Conservation (phyloP, 371 early-diverging fungal species). For the Mortierella sp. region DNA sequence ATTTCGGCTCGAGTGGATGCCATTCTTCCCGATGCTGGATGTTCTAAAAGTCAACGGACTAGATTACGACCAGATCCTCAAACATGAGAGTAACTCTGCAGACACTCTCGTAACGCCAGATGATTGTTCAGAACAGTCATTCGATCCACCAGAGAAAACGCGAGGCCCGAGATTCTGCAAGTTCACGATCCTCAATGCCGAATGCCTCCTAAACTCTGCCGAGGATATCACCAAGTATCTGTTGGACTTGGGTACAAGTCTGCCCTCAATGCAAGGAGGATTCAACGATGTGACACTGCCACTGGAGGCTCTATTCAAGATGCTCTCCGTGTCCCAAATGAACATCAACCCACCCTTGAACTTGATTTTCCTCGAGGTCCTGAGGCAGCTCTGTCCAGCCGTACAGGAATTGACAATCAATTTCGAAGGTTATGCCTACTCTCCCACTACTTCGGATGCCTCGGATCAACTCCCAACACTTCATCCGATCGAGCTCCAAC, state of each 20-base stretch:
- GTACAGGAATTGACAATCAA: constrained; percentile 1
- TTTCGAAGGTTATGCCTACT: neutral
- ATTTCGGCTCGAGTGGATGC: constrained; percentile 16
- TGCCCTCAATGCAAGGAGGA: no score
- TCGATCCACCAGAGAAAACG: neutral
- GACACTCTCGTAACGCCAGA: neutral
- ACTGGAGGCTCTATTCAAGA: neutral
- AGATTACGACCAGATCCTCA: neutral
- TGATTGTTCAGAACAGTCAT: no score
- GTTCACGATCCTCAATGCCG: constrained; percentile 1
- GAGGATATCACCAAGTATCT: neutral
- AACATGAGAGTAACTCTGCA: neutral
- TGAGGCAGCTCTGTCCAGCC: constrained; percentile 2
- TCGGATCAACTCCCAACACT: no score
- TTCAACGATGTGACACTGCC: neutral
- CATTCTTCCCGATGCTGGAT: constrained; percentile 4
- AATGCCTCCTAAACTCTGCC: neutral
- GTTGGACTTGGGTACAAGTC: neutral
- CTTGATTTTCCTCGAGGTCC: neutral
- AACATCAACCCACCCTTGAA: neutral
- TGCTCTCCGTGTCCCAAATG: neutral
- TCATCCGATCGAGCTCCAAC: neutral
- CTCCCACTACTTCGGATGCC: no score
- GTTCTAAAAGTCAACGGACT: constrained; percentile 14
- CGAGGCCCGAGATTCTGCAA: constrained; percentile 7